Conservation (phyloP, 306 rosid genomes). For the Corylus avellana region DNA sequence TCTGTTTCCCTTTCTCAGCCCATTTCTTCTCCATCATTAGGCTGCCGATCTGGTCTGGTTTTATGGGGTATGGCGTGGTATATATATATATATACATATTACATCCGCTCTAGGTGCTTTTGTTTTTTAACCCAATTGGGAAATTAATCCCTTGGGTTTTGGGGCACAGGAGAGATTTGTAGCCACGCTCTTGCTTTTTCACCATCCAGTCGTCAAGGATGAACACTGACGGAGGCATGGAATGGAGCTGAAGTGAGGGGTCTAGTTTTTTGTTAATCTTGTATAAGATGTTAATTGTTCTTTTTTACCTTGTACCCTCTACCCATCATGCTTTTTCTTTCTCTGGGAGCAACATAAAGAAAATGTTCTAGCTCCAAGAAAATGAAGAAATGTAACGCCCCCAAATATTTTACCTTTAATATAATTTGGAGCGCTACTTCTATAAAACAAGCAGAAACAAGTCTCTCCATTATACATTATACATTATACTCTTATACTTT, state of each 20-base stretch:
- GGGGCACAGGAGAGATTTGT: constrained; percentile 40
- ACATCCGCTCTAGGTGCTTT: constrained; percentile 21
- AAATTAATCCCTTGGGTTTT: constrained; percentile 39
- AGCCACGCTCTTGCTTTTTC: constrained; percentile 41
- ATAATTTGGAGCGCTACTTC: no score
- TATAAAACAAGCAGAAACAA: no score
- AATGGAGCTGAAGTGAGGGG: constrained; percentile 22
- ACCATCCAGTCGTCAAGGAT: constrained; percentile 26
- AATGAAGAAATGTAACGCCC: not conserved
- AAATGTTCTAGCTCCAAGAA: constrained; percentile 20
- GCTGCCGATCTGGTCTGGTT: constrained; percentile 37
- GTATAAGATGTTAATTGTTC: not conserved
- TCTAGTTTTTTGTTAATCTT: constrained; percentile 4
- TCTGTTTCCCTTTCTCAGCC: not conserved
- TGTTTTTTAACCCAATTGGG: constrained; percentile 50
- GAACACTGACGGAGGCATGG: constrained; percentile 22
- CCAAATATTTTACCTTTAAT: no score
- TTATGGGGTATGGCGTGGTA: constrained; percentile 27
- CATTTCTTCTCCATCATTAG: constrained; percentile 5
- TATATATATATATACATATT: constrained; percentile 28
- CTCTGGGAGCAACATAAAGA: constrained; percentile 28
- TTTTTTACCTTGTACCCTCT: no score
- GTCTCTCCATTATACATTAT: no score
- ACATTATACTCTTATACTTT: no score
- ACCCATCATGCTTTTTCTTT: constrained; percentile 24